Conservation (phyloP, 2,329 filamentous ascomycete species). For the Trichoderma pleuroti region DNA sequence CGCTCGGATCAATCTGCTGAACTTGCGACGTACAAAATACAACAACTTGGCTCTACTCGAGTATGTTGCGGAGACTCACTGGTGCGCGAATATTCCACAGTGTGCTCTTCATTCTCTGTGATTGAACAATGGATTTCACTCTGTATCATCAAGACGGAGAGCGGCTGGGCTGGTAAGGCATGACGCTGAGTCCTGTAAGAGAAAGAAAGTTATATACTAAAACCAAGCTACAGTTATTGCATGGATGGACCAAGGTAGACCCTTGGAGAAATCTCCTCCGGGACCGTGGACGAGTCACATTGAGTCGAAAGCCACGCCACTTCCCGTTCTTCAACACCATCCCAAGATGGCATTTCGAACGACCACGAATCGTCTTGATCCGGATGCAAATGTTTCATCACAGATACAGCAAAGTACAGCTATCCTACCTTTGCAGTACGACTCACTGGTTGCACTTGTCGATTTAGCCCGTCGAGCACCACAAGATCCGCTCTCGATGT, state of each 20-base stretch:
- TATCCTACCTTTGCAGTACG: background rate
- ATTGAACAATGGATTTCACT: background rate
- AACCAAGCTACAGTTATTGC: background rate
- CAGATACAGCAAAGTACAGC: background rate
- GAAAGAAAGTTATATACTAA: background rate
- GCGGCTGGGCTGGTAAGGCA: background rate
- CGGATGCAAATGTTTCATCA: background rate
- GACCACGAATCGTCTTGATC: background rate
- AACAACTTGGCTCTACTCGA: background rate
- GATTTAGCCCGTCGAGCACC: background rate
- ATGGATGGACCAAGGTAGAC: background rate
- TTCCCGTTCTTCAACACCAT: background rate
- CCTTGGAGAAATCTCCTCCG: background rate
- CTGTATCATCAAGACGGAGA: background rate
- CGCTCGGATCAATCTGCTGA: background rate
- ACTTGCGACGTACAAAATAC: background rate
- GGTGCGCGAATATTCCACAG: background rate
- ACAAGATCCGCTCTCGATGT: background rate
- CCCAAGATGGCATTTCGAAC: background rate
- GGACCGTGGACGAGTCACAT: background rate
- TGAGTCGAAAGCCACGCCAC: background rate
- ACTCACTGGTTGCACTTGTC: background rate
- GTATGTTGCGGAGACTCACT: background rate
- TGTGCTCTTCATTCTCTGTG: background rate
- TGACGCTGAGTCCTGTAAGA: background rate